Evolutionary conservation across 352 stramenopile genomes (phyloP).

Genomic region (Bremia lactucae): DNA sequence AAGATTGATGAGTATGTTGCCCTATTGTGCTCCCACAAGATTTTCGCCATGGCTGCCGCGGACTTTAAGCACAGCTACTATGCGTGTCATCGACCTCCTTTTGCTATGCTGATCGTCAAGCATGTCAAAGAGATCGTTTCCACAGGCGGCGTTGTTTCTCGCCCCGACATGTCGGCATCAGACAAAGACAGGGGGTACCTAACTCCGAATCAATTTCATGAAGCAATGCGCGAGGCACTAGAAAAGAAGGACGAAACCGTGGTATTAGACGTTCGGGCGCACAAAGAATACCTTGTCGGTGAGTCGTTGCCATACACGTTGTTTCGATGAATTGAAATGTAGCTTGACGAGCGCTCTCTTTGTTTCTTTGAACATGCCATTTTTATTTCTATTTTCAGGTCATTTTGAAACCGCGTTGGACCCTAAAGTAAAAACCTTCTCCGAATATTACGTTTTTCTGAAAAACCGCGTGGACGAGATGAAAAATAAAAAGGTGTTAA

Average conservation of each 20-base stretch:
- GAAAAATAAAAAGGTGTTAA: constrained; percentile 64
- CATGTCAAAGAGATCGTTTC: constrained; percentile 74
- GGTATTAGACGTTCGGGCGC: constrained; percentile 48
- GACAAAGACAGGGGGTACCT: constrained; percentile 57
- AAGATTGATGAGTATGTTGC: constrained; percentile 58
- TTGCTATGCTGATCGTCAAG: constrained; percentile 61
- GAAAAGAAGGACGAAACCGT: constrained; percentile 37
- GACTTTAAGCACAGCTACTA: constrained; percentile 74
- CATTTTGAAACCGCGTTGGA: constrained; percentile 62
- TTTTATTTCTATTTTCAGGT: constrained; percentile 12
- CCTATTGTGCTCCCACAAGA: constrained; percentile 37
- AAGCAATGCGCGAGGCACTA: constrained; percentile 33
- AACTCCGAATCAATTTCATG: constrained; percentile 68
- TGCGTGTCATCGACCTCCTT: constrained; percentile 24
- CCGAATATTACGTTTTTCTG: constrained; percentile 61
- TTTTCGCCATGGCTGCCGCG: constrained; percentile 42
- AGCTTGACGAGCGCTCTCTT: neutral
- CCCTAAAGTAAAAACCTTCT: constrained; percentile 64
- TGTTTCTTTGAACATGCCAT: neutral
- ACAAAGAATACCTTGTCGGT: constrained; percentile 51
- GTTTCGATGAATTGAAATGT: too few species aligned
- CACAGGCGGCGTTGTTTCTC: constrained; percentile 35
- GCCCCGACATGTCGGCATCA: constrained; percentile 42
- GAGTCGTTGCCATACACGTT: neutral
- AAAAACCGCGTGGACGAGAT: constrained; percentile 47